Percentiles rank a stretch among this genome's conserved stretches.
These are phyloP conservation scores for Coprinellus aureogranulatus DNA, from an alignment of 768 basidiomycete genomes.

Conservation along the genomic window DNA sequence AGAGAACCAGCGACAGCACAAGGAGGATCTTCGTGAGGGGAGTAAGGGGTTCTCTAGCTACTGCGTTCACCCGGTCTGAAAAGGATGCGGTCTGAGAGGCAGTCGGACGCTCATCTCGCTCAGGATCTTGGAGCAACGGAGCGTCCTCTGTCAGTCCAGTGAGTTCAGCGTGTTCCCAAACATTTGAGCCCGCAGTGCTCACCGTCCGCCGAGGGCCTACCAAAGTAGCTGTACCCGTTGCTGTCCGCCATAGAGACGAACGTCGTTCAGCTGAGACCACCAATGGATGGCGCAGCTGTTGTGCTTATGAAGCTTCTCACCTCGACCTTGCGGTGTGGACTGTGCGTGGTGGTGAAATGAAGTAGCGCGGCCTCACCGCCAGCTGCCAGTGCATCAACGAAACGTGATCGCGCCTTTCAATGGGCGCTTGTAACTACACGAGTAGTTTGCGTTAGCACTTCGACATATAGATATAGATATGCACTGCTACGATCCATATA, in stretches of 20 bases:
- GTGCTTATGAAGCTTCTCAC: constrained; percentile 8
- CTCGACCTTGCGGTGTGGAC: constrained; percentile 18
- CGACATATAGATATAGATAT: too few relatives aligned
- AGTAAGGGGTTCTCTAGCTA: constrained; percentile 76
- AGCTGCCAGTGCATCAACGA: too few relatives aligned
- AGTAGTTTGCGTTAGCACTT: too few relatives aligned
- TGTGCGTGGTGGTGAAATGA: constrained; percentile 22
- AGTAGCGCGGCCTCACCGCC: too few relatives aligned
- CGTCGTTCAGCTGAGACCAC: neutral
- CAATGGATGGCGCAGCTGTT: neutral
- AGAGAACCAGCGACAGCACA: constrained; percentile 67
- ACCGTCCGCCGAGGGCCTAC: constrained; percentile 55
- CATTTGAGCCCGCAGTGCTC: constrained; percentile 32
- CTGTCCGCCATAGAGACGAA: constrained; percentile 49
- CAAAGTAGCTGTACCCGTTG: constrained; percentile 22
- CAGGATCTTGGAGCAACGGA: constrained; percentile 56
- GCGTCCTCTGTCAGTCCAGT: constrained; percentile 50
- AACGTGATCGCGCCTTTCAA: neutral
- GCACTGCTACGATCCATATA: too few relatives aligned
- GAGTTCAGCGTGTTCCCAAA: neutral
- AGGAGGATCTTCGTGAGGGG: constrained; percentile 82
- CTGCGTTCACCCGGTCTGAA: constrained; percentile 48
- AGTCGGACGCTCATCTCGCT: constrained; percentile 29
- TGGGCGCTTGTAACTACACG: too few relatives aligned
- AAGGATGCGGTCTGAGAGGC: constrained; percentile 30